Conservation (phyloP, 2,329 filamentous ascomycete genomes). For the Stemphylium beticola region DNA sequence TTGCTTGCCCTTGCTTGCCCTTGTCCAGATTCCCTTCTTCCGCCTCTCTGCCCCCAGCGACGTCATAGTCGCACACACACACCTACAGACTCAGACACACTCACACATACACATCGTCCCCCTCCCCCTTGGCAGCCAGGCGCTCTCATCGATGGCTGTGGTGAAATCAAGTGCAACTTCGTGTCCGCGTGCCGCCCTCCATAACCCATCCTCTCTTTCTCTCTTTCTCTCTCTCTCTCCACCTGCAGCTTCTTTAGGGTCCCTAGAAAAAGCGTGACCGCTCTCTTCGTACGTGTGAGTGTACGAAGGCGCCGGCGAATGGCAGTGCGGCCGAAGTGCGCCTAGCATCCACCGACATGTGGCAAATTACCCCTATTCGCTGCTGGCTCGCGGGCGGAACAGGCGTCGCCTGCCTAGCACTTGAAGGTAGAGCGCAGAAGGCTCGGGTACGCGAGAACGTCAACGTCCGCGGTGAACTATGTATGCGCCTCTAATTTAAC, state of each 20-base stretch:
- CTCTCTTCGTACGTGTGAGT: conserved; percentile 7
- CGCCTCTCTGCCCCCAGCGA: too few species aligned
- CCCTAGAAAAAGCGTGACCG: conserved; percentile 4
- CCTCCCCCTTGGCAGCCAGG: too few species aligned
- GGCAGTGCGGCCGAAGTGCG: conserved; percentile 7
- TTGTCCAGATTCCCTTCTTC: too few species aligned
- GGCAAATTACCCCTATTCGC: conserved; percentile 19
- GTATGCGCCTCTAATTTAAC: conserved; percentile 6
- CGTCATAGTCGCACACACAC: too few species aligned
- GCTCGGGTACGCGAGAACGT: conserved; percentile 1
- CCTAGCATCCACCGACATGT: conserved; percentile 6
- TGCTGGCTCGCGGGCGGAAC: conserved; percentile 4
- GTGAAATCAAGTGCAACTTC: too few species aligned
- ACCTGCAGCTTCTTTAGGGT: not conserved
- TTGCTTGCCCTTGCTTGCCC: too few species aligned
- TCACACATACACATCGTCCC: too few species aligned
- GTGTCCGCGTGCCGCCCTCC: not conserved
- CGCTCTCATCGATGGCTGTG: too few species aligned
- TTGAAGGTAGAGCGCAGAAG: not conserved
- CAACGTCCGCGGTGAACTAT: conserved; percentile 13
- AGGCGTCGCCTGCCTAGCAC: conserved; percentile 3
- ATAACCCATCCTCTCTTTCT: too few species aligned
- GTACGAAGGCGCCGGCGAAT: conserved; percentile 5
- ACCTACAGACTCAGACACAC: too few species aligned
- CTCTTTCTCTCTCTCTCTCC: not conserved